Evolutionary conservation across 2,329 filamentous ascomycete genomes (phyloP).

Genomic region (Curvularia sp.): DNA sequence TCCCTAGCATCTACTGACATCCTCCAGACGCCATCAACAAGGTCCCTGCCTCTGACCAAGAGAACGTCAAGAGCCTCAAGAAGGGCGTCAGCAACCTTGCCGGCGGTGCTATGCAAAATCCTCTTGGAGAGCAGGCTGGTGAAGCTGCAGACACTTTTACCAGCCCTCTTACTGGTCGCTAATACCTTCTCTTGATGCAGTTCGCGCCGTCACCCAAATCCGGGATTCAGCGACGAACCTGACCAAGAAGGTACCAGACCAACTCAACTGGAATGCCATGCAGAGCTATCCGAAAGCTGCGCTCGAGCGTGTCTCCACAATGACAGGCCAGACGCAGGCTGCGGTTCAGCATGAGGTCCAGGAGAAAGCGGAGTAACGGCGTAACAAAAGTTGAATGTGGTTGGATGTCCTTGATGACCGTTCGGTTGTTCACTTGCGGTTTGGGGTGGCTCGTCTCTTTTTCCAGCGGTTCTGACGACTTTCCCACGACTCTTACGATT

Average conservation of each 20-base stretch:
- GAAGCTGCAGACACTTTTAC: constrained; percentile 47
- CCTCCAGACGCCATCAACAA: constrained; percentile 49
- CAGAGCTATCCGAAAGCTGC: constrained; percentile 24
- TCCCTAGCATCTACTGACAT: constrained; percentile 15
- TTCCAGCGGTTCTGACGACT: background rate
- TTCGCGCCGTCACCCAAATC: constrained; percentile 33
- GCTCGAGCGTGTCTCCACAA: constrained; percentile 30
- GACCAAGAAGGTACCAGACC: constrained; percentile 23
- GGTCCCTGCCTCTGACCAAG: constrained; percentile 48
- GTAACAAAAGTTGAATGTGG: background rate
- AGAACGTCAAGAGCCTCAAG: constrained; percentile 49
- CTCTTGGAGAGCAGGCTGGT: constrained; percentile 47
- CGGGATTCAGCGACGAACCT: constrained; percentile 32
- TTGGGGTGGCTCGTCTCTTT: constrained; percentile 6
- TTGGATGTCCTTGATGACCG: background rate
- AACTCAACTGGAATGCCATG: constrained; percentile 19
- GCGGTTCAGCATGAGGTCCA: constrained; percentile 13
- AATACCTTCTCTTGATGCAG: constrained; percentile 32
- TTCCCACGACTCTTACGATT: constrained; percentile 4
- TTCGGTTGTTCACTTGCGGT: constrained; percentile 6
- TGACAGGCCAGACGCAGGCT: constrained; percentile 22
- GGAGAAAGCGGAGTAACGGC: constrained; percentile 16
- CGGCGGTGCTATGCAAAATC: constrained; percentile 46
- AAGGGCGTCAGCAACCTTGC: constrained; percentile 46
- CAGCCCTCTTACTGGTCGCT: constrained; percentile 49